A percentile compares a stretch with the other conserved stretches of the same genome.
Evolutionary conservation across 768 basidiomycete species (phyloP).

Genomic region (Phaeotremella skinneri): DNA sequence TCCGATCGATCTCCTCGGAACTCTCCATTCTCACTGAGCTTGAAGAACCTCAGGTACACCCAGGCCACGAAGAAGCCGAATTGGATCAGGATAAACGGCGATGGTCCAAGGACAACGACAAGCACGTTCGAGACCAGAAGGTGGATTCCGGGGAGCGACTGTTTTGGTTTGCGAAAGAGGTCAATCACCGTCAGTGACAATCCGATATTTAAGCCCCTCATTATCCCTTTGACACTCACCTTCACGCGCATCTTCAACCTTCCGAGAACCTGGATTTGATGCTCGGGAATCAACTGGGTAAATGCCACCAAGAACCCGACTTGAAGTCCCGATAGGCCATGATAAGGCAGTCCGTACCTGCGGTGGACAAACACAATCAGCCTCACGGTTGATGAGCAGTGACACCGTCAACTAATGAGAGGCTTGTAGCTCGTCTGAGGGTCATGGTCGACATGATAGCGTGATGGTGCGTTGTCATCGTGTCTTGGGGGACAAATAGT

Average conservation of each 20-base stretch:
- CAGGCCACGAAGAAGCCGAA: slow-evolving; percentile 98
- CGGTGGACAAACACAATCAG: neutral
- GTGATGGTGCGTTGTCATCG: neutral
- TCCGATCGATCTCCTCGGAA: slow-evolving; percentile 90
- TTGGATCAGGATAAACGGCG: slow-evolving; percentile 63
- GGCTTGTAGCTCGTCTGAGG: neutral
- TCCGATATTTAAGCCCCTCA: no score
- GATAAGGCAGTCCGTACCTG: slow-evolving; percentile 85
- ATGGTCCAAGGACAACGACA: slow-evolving; percentile 41
- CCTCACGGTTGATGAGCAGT: neutral
- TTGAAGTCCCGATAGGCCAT: slow-evolving; percentile 89
- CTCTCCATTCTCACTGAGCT: slow-evolving; percentile 66
- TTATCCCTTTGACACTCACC: slow-evolving; percentile 57
- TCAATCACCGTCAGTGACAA: neutral
- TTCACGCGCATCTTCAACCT: slow-evolving; percentile 69
- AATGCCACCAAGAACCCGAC: slow-evolving; percentile 88
- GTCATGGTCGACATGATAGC: neutral
- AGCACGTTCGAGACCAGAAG: slow-evolving; percentile 78
- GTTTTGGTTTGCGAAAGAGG: no score
- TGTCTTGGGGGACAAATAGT: slow-evolving; percentile 57
- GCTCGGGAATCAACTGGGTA: slow-evolving; percentile 96
- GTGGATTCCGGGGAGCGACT: slow-evolving; percentile 93
- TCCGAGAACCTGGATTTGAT: slow-evolving; percentile 91
- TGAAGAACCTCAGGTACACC: slow-evolving; percentile 96
- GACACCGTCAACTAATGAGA: neutral